Base-by-base conservation (phyloP, 768 basidiomycete species). In the Russula dissimulans region DNA sequence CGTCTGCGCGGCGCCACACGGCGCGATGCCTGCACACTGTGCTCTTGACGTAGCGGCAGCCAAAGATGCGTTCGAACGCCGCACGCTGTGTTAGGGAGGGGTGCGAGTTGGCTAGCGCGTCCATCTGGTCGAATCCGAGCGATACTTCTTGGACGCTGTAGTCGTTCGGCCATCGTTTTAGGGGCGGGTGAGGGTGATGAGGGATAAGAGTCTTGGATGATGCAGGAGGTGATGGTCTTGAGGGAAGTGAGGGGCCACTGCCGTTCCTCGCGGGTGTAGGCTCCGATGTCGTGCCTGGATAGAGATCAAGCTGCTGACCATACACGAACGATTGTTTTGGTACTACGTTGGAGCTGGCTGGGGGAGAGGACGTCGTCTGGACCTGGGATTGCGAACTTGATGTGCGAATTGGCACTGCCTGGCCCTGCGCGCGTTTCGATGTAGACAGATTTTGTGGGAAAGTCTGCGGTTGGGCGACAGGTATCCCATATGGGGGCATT, bases 151-250 rank as follows among this genome's bases (percentile, higher is more conserved):
- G 78, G 22, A 88, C 86, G 9, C 82, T 83, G 69, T 85, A 86
- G 71, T 87, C 86, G 67, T 87, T 86, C 39, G 86, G 86, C 86
- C 86, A 88, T 14, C 84, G 81, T 67, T 86, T 87, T 32, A 85
- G 73, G 3, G 84, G 83, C 2, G 84, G 82, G 64, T 84, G 83
- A 0, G 83, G 78, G 64, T 81, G 81, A 56, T 80, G 79, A 3
- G 82, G 29, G 53, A 63, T 55, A 12, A 66, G 55, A 3, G 68
- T 65, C 51, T 63, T 50, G 66, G 69, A 60, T 54, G 63, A 49
- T n/a, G 54, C 56, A 55, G 65, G 62, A 45, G 63, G 60, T 29
- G 55, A 60, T n/a, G 48, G 39, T 44, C 29, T 17, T 59, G 54
- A 59, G 60, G 67, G 47, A 68, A 66, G 66, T 65, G 63, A 41